Evolutionary conservation across 129 eudicot species (phyloP).

Genomic region (Pulicaria dysenterica): DNA sequence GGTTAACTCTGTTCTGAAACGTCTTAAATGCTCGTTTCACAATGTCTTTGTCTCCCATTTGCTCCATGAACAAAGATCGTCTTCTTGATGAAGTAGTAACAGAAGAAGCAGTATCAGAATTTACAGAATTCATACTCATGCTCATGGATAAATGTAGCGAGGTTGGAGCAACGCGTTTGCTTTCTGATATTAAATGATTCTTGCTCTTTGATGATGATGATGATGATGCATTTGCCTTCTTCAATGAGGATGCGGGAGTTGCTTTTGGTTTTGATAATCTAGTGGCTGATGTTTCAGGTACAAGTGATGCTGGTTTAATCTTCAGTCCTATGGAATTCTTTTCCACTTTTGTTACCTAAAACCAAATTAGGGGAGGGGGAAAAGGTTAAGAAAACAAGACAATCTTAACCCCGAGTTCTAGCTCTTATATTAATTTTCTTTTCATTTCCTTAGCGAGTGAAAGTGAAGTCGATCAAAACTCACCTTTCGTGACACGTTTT

Average conservation of each 20-base stretch:
- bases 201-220: conserved; percentile 48
- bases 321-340: conserved; percentile 33
- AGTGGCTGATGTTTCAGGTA: conserved; percentile 41
- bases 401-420: not conserved
- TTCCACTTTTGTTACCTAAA: conserved; percentile 56
- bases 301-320: conserved; percentile 53
- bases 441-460: not conserved
- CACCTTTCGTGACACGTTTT: conserved; percentile 51
- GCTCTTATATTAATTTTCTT: not conserved
- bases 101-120: conserved; percentile 49
- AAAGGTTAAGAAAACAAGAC: conserved; percentile 21
- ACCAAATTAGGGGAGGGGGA: conserved; percentile 18
- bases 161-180: conserved; percentile 49
- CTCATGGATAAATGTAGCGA: conserved; percentile 77
- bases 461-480: conserved; percentile 18
- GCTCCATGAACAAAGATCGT: conserved; percentile 85
- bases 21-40: conserved; percentile 86
- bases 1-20: conserved; percentile 61
- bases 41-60: conserved; percentile 95
- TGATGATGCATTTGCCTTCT: conserved; percentile 47
- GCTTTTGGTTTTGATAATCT: conserved; percentile 48
- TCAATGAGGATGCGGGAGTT: conserved; percentile 37
- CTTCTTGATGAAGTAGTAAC: conserved; percentile 49
- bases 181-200: conserved; percentile 37
- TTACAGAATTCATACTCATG: conserved; percentile 52